Percentiles rank a stretch among this genome's conserved stretches.
phyloP scores from a whole-genome alignment of 305 asterid genomes.

The Withania somnifera region DNA sequence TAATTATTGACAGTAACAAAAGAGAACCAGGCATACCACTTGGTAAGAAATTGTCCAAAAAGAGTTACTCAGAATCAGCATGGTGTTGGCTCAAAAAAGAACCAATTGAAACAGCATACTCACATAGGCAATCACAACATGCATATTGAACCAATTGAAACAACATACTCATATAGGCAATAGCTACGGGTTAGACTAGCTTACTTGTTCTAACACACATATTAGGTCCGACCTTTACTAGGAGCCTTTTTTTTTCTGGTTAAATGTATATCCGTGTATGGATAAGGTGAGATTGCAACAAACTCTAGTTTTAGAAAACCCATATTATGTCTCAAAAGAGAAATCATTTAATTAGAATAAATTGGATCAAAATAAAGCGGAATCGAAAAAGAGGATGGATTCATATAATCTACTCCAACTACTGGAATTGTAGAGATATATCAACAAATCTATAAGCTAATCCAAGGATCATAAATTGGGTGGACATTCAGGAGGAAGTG shows the following conservation, averaged over 20 bases:
- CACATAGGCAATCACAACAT: background rate
- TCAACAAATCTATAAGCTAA: background rate
- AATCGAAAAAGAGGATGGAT: background rate
- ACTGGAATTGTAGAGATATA: background rate
- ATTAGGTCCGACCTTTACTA: background rate
- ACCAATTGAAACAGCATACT: background rate
- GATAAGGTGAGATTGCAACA: background rate
- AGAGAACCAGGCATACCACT: background rate
- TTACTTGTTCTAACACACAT: background rate
- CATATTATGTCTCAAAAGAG: background rate
- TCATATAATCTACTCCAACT: background rate
- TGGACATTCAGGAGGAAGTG: background rate
- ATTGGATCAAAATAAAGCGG: background rate
- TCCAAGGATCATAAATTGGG: background rate
- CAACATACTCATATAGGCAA: background rate
- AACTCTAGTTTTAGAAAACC: background rate
- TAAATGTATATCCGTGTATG: background rate
- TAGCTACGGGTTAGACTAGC: background rate
- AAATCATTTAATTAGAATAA: background rate
- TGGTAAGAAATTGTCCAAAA: background rate
- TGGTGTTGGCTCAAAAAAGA: background rate
- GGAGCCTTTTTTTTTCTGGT: background rate
- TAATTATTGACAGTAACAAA: background rate
- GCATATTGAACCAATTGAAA: background rate
- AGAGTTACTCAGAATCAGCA: background rate